Conservation (phyloP, 1,139 yeast species). For the Pichia terricola region DNA sequence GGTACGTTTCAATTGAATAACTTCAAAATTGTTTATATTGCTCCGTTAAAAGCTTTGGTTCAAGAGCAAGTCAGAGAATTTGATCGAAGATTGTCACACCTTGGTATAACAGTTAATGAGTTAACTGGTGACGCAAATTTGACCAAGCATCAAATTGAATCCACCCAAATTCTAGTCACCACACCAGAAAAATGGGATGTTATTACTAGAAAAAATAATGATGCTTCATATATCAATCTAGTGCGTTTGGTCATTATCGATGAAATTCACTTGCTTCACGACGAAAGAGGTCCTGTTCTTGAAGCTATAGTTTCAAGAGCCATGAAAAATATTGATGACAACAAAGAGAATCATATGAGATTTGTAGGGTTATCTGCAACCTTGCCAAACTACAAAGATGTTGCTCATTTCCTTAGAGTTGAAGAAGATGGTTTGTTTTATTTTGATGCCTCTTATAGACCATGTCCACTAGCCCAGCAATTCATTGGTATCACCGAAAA, state of each 20-base stretch:
- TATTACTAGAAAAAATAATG: conserved; percentile 71
- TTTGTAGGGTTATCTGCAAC: conserved; percentile 91
- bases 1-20: conserved; percentile 43
- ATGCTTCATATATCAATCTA: conserved; percentile 48
- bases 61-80: conserved; percentile 92
- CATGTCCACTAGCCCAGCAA: conserved; percentile 86
- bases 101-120: conserved; percentile 72
- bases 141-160: conserved; percentile 65
- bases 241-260: conserved; percentile 78
- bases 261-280: conserved; percentile 89
- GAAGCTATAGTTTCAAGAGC: conserved; percentile 82
- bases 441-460: conserved; percentile 78
- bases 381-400: conserved; percentile 82
- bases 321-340: conserved; percentile 33
- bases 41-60: conserved; percentile 90
- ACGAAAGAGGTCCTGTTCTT: conserved; percentile 89
- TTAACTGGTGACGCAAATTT: conserved; percentile 84
- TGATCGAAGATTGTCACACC: conserved; percentile 54
- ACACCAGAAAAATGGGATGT: conserved; percentile 89
- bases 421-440: conserved; percentile 55
- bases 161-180: conserved; percentile 79
- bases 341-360: conserved; percentile 42
- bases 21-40: conserved; percentile 81
- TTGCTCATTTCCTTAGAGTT: conserved; percentile 72
- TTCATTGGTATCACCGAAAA: conserved; percentile 83